A percentile compares a stretch with the other conserved stretches of the same genome.
These are phyloP conservation scores for Ustilago hordei DNA, from an alignment of 1,284 basidiomycete genomes.

Conservation along the genomic window DNA sequence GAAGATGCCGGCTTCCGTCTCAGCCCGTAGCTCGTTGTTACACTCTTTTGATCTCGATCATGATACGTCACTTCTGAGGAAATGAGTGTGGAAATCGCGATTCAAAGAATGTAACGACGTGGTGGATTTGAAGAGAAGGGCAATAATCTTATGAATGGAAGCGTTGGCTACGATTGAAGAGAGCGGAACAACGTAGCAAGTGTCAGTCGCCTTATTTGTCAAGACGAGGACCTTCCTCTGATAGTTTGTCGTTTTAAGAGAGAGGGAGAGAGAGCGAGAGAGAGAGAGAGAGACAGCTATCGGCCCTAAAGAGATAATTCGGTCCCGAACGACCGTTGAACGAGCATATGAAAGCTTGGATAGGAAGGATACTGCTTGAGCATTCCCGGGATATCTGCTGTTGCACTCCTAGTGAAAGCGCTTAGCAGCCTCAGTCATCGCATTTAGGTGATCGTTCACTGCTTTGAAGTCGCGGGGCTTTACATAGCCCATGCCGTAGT, in stretches of 20 bases:
- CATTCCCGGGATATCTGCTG: too few species aligned
- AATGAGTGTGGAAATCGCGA: neutral
- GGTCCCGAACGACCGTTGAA: neutral
- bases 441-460: neutral
- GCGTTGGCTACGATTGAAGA: too few species aligned
- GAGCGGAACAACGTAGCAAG: too few species aligned
- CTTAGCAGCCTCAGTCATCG: neutral
- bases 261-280: neutral
- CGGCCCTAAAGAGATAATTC: neutral
- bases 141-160: neutral
- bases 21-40: neutral
- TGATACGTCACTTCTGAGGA: too few species aligned
- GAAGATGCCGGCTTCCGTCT: neutral
- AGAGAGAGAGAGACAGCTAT: neutral
- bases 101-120: neutral
- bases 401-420: neutral
- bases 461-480: neutral
- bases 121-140: neutral
- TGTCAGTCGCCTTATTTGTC: too few species aligned
- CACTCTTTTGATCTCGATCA: neutral
- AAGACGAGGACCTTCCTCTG: neutral
- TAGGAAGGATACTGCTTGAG: too few species aligned
- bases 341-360: too few species aligned
- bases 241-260: too few species aligned
- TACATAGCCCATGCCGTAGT: conserved; percentile 3